Evolutionary conservation across 2,329 filamentous ascomycete genomes (phyloP).

Genomic region (Amphichorda felina): DNA sequence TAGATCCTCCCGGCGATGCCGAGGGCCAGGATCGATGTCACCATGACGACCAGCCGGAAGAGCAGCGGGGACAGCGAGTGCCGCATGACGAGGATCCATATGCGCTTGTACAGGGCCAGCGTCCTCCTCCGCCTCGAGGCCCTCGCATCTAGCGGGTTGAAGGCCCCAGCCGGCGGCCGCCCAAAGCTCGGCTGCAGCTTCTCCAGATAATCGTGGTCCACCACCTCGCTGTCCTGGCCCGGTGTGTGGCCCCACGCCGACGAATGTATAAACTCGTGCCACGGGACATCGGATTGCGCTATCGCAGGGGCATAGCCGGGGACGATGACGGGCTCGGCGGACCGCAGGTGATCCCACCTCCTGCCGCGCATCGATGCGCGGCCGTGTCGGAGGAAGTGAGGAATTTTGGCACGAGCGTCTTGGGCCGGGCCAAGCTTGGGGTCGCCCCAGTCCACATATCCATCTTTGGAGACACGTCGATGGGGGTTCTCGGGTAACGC

Average conservation of each 20-base stretch:
- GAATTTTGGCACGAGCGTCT: constrained; percentile 23
- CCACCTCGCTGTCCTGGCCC: constrained; percentile 34
- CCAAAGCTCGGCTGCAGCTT: constrained; percentile 36
- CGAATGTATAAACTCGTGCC: constrained; percentile 41
- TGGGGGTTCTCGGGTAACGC: constrained; percentile 23
- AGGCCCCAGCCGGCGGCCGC: constrained; percentile 18
- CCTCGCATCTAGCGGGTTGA: constrained; percentile 14
- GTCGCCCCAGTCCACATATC: constrained; percentile 30
- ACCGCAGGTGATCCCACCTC: constrained; percentile 48
- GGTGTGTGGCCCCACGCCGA: constrained; percentile 36
- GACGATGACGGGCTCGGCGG: constrained; percentile 47
- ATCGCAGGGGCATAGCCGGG: constrained; percentile 23
- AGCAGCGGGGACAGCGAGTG: constrained; percentile 78
- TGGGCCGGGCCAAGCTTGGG: constrained; percentile 20
- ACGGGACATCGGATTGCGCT: constrained; percentile 24
- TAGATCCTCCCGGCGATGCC: constrained; percentile 68
- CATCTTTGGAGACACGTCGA: constrained; percentile 34
- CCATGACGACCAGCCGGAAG: constrained; percentile 71
- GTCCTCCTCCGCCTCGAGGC: constrained; percentile 17
- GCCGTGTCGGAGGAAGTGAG: constrained; percentile 34
- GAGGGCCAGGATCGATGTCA: constrained; percentile 72
- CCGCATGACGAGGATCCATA: constrained; percentile 59
- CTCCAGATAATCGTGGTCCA: constrained; percentile 31
- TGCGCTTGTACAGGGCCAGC: constrained; percentile 33
- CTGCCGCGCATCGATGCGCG: constrained; percentile 33